A percentile compares a stretch with the other conserved stretches of the same genome.
These are phyloP conservation scores for Capsicum rhomboideum DNA, from an alignment of 257 asterid genomes.

Conservation along the genomic window DNA sequence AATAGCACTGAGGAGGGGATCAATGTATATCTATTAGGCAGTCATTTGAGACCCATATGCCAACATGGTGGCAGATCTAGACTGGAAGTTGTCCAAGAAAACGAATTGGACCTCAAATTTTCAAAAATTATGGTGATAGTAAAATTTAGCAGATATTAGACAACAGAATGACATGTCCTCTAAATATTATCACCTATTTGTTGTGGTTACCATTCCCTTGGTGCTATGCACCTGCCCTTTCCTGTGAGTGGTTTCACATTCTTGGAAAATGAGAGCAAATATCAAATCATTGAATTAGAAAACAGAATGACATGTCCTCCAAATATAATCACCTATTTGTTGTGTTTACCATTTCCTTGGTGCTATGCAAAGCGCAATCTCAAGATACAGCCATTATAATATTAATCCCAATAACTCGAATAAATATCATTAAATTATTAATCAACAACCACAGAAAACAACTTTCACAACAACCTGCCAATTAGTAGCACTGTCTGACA, in stretches of 20 bases:
- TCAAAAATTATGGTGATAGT: background rate
- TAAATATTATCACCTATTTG: background rate
- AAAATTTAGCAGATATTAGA: background rate
- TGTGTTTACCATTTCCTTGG: background rate
- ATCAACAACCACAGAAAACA: background rate
- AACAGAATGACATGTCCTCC: background rate
- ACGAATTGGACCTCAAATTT: background rate
- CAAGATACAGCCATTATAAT: background rate
- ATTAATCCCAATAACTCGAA: background rate
- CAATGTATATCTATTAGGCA: background rate
- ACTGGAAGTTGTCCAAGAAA: background rate
- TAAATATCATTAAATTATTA: background rate
- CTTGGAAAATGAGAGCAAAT: background rate
- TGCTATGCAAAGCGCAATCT: background rate
- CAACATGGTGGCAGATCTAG: background rate
- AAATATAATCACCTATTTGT: background rate
- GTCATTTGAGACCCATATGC: background rate
- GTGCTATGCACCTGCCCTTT: background rate
- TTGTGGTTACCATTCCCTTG: background rate
- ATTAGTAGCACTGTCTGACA: background rate
- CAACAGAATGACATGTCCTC: background rate
- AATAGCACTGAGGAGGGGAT: background rate
- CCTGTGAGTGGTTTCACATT: background rate
- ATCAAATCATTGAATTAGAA: background rate
- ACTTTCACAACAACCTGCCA: background rate